phyloP scores from a whole-genome alignment of 768 basidiomycete genomes.

The Boletus fagicola region DNA sequence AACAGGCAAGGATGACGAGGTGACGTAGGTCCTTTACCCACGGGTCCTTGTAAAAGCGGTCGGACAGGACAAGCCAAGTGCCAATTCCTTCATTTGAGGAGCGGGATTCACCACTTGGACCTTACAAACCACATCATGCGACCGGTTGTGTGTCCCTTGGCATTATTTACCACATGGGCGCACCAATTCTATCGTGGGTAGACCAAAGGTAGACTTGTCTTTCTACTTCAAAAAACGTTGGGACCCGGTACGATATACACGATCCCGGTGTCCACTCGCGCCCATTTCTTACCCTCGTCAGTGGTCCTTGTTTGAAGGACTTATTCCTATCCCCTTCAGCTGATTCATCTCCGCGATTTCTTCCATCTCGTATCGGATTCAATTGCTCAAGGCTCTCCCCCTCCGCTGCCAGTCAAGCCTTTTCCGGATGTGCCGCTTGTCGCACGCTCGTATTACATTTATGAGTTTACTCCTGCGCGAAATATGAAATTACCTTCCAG shows the following conservation, averaged over 20 bases:
- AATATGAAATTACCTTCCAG: not conserved
- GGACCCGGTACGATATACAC: not conserved
- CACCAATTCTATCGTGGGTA: not conserved
- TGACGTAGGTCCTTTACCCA: conserved; percentile 26
- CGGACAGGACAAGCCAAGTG: not conserved
- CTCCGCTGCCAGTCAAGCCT: not conserved
- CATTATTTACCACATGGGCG: not conserved
- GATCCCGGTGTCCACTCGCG: not conserved
- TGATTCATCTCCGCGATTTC: conserved; percentile 7
- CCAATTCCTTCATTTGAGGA: not conserved
- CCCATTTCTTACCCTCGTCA: not conserved
- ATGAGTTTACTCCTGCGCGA: not conserved
- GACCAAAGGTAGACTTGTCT: not conserved
- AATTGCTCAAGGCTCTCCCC: not conserved
- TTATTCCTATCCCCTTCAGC: not conserved
- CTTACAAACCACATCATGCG: conserved; percentile 11
- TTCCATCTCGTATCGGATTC: not conserved
- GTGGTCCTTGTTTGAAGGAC: not conserved
- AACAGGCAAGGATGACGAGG: conserved; percentile 16
- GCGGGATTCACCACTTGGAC: conserved; percentile 3
- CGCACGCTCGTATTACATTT: conserved; percentile 1
- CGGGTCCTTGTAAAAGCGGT: not conserved
- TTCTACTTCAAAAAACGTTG: not conserved
- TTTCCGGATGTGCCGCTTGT: not conserved
- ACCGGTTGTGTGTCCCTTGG: conserved; percentile 7